These are phyloP conservation scores for Aspergillus kassunensis DNA, from an alignment of 495 filamentous ascomycete species.

Conservation along the genomic window DNA sequence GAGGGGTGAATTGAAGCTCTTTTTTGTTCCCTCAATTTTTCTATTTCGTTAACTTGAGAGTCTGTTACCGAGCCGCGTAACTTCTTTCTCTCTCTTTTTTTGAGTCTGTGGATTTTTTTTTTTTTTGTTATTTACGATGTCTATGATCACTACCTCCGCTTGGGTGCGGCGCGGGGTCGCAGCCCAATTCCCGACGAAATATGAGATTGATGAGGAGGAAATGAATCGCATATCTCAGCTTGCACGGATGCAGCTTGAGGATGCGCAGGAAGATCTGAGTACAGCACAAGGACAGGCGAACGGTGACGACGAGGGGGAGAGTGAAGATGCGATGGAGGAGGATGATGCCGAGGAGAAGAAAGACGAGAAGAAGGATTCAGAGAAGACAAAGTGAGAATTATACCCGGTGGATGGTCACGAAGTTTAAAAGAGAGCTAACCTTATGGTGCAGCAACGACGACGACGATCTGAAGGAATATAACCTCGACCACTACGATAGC, in stretches of 20 bases:
- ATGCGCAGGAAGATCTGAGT: conserved; percentile 80
- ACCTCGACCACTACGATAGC: conserved; percentile 91
- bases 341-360: conserved; percentile 32
- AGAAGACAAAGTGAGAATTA: conserved; percentile 16
- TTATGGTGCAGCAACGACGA: conserved; percentile 27
- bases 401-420: conserved; percentile 21
- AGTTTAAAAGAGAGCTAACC: neutral
- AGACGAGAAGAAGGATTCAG: conserved; percentile 18
- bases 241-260: conserved; percentile 86
- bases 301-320: conserved; percentile 28
- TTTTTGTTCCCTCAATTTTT: neutral
- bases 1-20: neutral
- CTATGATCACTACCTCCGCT: conserved; percentile 89
- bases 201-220: conserved; percentile 89
- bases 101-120: conserved; percentile 7
- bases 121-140: conserved; percentile 43
- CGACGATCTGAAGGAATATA: conserved; percentile 89
- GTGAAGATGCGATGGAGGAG: conserved; percentile 27
- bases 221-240: conserved; percentile 85
- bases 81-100: conserved; percentile 5
- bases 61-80: neutral
- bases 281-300: conserved; percentile 52
- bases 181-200: conserved; percentile 84
- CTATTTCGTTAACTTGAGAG: neutral
- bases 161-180: conserved; percentile 96